Evolutionary conservation across 1,284 basidiomycete genomes (phyloP).

Genomic region (Cryptococcus floricola): DNA sequence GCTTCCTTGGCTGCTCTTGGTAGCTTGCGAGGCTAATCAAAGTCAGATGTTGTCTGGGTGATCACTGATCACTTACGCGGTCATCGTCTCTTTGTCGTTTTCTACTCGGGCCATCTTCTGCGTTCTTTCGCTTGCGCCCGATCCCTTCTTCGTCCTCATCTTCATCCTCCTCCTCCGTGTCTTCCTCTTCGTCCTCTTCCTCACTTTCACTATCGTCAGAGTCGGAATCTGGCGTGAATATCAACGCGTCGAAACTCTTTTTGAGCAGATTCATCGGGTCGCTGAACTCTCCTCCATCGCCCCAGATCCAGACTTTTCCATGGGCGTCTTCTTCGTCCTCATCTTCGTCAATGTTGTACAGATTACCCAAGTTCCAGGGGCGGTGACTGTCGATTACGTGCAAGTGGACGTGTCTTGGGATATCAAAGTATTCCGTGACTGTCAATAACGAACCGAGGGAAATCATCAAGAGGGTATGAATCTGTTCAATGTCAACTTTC

Average conservation of each 20-base stretch:
- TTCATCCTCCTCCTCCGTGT: slow-evolving; percentile 48
- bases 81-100: slow-evolving; percentile 30
- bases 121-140: slow-evolving; percentile 55
- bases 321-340: slow-evolving; percentile 53
- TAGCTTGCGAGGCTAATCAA: slow-evolving; percentile 52
- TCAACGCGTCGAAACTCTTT: slow-evolving; percentile 59
- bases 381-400: slow-evolving; percentile 94
- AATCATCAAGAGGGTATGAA: slow-evolving; percentile 85
- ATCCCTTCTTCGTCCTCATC: slow-evolving; percentile 31
- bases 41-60: neutral
- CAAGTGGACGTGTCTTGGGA: slow-evolving; percentile 56
- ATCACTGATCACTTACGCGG: slow-evolving; percentile 16
- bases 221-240: slow-evolving; percentile 39
- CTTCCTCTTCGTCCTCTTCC: slow-evolving; percentile 40
- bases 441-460: slow-evolving; percentile 90
- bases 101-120: slow-evolving; percentile 19
- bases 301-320: slow-evolving; percentile 66
- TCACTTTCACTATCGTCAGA: slow-evolving; percentile 32
- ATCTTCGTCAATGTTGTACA: slow-evolving; percentile 64
- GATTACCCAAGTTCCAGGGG: slow-evolving; percentile 82
- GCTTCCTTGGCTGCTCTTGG: slow-evolving; percentile 65
- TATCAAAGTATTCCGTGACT: slow-evolving; percentile 58
- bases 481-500: slow-evolving; percentile 52
- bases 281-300: slow-evolving; percentile 66
- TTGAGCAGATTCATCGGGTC: slow-evolving; percentile 41